Conservation (phyloP, 768 basidiomycete genomes). For the Pleurotus citrinopileatus region DNA sequence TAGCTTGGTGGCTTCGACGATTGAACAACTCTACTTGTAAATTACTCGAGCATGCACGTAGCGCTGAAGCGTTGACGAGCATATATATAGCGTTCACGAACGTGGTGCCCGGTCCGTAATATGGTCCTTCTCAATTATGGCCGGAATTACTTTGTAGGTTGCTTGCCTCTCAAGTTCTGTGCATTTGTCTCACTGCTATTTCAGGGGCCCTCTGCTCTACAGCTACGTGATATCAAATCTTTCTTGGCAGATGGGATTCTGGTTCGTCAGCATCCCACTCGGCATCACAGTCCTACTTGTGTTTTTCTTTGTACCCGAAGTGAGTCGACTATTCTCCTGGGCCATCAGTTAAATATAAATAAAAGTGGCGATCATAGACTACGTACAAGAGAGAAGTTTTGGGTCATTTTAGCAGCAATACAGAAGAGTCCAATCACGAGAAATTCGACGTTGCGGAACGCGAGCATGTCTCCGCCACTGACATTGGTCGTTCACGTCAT, state of each 20-base stretch:
- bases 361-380: conserved; percentile 26
- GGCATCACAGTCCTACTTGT: conserved; percentile 33
- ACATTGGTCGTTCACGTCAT: conserved; percentile 10
- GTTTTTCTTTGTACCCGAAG: conserved; percentile 44
- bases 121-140: conserved; percentile 43
- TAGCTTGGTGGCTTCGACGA: conserved; percentile 39
- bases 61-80: too few species aligned
- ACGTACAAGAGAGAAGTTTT: conserved; percentile 24
- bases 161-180: not conserved
- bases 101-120: conserved; percentile 39
- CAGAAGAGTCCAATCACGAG: conserved; percentile 15
- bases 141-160: conserved; percentile 38
- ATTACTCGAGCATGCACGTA: too few species aligned
- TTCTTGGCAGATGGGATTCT: conserved; percentile 44
- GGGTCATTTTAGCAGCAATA: not conserved
- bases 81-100: conserved; percentile 33
- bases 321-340: conserved; percentile 10
- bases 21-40: conserved; percentile 42
- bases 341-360: not conserved
- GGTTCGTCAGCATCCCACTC: conserved; percentile 43
- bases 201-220: conserved; percentile 41
- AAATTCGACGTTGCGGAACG: conserved; percentile 7
- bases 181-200: not conserved
- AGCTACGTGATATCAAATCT: conserved; percentile 43
- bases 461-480: conserved; percentile 7